Conservation (phyloP, 768 basidiomycete species). For the Gloeopeniophorella convolvens region DNA sequence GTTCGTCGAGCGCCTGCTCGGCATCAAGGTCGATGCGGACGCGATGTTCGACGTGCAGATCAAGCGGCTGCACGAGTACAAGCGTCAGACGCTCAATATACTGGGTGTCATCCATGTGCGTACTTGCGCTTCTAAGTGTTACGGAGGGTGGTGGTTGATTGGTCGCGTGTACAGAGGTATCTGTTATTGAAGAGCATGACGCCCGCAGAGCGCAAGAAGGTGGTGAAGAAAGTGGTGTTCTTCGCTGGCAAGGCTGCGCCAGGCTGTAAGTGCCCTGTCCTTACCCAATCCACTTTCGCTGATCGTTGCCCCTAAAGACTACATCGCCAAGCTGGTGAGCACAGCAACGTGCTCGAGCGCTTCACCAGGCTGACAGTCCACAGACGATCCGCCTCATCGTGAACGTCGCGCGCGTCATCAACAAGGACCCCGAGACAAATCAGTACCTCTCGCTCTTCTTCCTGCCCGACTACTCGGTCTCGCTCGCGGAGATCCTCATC, state of each 20-base stretch:
- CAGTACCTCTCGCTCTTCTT: constrained; percentile 87
- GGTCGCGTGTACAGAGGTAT: constrained; percentile 54
- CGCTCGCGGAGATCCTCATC: constrained; percentile 75
- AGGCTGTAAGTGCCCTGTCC: constrained; percentile 49
- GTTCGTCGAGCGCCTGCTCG: constrained; percentile 64
- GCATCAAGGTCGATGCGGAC: constrained; percentile 61
- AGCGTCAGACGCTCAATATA: constrained; percentile 94
- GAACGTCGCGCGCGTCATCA: constrained; percentile 77
- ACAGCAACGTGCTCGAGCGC: too few relatives aligned
- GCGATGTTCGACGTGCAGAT: constrained; percentile 93
- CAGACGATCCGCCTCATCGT: constrained; percentile 91
- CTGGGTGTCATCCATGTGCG: constrained; percentile 81
- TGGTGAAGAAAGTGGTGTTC: constrained; percentile 84
- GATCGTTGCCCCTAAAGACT: constrained; percentile 42
- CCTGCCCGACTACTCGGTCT: constrained; percentile 93
- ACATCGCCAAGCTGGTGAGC: constrained; percentile 81
- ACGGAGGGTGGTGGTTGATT: neutral
- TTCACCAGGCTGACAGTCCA: neutral
- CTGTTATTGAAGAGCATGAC: constrained; percentile 72
- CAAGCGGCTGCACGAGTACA: constrained; percentile 91
- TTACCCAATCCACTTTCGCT: neutral
- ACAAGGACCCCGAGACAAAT: constrained; percentile 80
- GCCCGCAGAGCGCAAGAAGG: constrained; percentile 72
- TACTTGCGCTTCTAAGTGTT: constrained; percentile 1
- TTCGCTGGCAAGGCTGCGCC: constrained; percentile 98